Conservation (phyloP, 2,329 filamentous ascomycete genomes). For the Helotiales sp. region DNA sequence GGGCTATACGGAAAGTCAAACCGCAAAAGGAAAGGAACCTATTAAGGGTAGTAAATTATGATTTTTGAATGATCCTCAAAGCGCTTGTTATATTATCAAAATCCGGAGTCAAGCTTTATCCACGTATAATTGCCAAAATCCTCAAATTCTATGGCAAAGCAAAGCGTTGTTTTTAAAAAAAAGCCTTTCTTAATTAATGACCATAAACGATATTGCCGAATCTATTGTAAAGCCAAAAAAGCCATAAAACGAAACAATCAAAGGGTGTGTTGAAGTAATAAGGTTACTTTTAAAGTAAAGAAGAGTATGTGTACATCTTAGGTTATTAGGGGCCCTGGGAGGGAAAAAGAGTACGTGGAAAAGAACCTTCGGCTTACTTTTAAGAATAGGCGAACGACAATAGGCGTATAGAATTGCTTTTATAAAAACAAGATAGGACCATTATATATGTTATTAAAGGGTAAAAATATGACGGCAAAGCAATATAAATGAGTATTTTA, state of each 20-base stretch:
- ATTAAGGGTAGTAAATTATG: background rate
- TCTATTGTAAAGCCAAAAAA: background rate
- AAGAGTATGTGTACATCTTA: background rate
- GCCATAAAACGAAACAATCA: background rate
- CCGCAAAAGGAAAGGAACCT: background rate
- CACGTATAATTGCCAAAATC: background rate
- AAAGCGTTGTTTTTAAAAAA: background rate
- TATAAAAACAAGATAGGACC: too few species aligned
- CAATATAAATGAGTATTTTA: too few species aligned
- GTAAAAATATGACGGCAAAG: background rate
- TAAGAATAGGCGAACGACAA: too few species aligned
- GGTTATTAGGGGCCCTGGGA: background rate
- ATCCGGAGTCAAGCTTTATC: background rate
- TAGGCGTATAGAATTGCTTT: too few species aligned
- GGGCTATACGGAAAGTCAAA: background rate
- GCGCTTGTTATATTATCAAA: background rate
- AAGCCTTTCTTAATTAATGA: too few species aligned
- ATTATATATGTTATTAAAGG: background rate
- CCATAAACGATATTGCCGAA: background rate
- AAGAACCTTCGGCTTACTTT: too few species aligned
- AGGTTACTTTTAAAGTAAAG: background rate
- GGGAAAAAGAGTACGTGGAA: background rate
- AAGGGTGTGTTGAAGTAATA: background rate
- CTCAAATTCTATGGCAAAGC: background rate
- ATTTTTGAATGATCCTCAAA: background rate